phyloP scores from a whole-genome alignment of 306 rosid genomes.

The Bauhinia variegata region DNA sequence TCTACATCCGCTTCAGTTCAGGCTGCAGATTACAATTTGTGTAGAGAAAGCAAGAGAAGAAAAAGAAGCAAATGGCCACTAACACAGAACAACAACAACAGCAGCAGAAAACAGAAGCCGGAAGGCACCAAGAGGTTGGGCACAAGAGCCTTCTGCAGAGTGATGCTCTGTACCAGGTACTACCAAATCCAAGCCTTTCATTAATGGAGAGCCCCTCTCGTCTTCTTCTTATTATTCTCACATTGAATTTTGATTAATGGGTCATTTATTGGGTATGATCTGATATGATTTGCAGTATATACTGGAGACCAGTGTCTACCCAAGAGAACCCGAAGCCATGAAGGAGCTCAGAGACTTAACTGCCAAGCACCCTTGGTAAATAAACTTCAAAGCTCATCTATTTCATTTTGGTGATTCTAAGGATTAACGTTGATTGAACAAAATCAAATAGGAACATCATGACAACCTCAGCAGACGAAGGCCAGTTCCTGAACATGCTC shows the following conservation, averaged over 20 bases:
- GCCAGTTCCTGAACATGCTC: constrained; percentile 87
- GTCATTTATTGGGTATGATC: constrained; percentile 20
- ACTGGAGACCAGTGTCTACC: constrained; percentile 86
- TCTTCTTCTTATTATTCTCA: not conserved
- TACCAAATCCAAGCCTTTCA: not conserved
- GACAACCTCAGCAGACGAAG: constrained; percentile 96
- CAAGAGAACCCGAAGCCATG: constrained; percentile 91
- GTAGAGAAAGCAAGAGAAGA: not conserved
- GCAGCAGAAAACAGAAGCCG: constrained; percentile 55
- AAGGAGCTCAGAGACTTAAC: constrained; percentile 89
- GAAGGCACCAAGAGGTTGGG: constrained; percentile 94
- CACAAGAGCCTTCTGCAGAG: constrained; percentile 96
- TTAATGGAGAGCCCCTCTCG: not conserved
- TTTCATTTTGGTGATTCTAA: not conserved
- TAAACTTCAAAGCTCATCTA: not conserved
- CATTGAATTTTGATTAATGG: no score
- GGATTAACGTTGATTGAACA: constrained; percentile 23
- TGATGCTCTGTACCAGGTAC: constrained; percentile 92
- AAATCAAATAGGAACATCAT: constrained; percentile 74
- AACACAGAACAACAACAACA: constrained; percentile 54
- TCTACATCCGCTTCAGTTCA: not conserved
- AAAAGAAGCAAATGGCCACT: constrained; percentile 60
- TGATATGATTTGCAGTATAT: constrained; percentile 62
- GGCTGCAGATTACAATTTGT: not conserved
- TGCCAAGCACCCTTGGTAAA: constrained; percentile 88